Base-by-base conservation (phyloP, 129 eudicot genomes). In the Sambucus nigra region DNA sequence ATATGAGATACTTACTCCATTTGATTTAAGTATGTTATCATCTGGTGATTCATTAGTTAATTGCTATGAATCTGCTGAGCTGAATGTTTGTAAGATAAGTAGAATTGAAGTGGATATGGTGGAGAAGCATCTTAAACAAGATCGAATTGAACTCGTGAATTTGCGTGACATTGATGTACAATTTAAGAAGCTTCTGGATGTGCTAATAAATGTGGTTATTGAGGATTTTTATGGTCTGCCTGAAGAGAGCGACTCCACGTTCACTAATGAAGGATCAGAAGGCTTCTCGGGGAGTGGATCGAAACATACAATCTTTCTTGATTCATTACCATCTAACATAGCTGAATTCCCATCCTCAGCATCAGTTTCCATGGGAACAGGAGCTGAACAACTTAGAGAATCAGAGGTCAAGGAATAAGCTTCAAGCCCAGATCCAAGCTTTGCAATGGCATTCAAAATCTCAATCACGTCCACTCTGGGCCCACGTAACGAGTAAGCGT, bases 101-200 rank as follows among this genome's bases (percentile, higher is more conserved):
- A 54, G 29, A 6, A 2, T 51, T 15, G 69, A 70, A 67, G 66
- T 58, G 8, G 82, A 76, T 54, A 11, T 76, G 60, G 63, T 66
- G 25, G 64, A 40, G 3, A 60, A 70, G 20, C 52, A 54, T 56
- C 57, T 76, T 32, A 56, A 33, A 49, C 73, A 70, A 57, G 71
- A 63, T 66, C 51, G 57, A 57, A 28, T 44, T 18, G 60, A 55
- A 25, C 52, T 59, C 24, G 0, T 39, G 22, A 51, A 53, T 46
- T 61, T 70, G n/a, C 57, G 17, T 2, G 55, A 39, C n/a, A 13
- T 66, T 48, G 55, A 62, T 40, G 47, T 42, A 17, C 50, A 25
- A 15, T 71, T 71, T 2, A 63, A 54, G 57, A 68, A 61, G 57
- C 57, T 72, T 57, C 47, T 72, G 51, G n/a, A 67, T 27, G 66